Evolutionary conservation across 2,329 filamentous ascomycete species (phyloP).

Genomic region (Scedosporium aurantiacum): DNA sequence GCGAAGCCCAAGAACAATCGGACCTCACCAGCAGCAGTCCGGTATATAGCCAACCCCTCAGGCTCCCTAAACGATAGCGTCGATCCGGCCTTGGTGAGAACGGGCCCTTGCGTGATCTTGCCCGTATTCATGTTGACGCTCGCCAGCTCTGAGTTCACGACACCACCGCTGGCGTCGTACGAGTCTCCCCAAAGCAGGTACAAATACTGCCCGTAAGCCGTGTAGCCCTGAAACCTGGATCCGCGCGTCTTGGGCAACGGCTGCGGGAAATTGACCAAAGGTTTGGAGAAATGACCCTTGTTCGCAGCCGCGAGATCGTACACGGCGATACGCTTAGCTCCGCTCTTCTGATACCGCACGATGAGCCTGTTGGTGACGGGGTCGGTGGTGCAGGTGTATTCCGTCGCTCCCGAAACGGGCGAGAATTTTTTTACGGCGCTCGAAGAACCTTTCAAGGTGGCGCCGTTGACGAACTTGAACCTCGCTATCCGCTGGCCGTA

Average conservation of each 20-base stretch:
- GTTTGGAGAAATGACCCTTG: constrained; percentile 1
- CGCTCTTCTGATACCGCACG: constrained; percentile 3
- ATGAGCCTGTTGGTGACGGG: constrained; percentile 3
- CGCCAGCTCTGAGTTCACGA: constrained; percentile 6
- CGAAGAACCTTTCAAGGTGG: background rate
- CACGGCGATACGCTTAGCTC: constrained; percentile 5
- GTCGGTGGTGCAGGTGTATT: constrained; percentile 5
- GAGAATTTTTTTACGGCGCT: constrained; percentile 3
- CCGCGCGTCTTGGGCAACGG: background rate
- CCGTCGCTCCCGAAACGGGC: constrained; percentile 2
- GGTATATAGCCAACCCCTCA: constrained; percentile 8
- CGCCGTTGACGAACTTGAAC: constrained; percentile 8
- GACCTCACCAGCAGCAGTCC: constrained; percentile 4
- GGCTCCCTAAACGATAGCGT: constrained; percentile 5
- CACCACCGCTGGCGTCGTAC: constrained; percentile 5
- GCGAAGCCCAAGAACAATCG: constrained; percentile 9
- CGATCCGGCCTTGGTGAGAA: constrained; percentile 6
- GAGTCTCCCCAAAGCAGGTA: constrained; percentile 8
- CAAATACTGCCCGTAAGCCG: constrained; percentile 7
- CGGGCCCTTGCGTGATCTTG: constrained; percentile 6
- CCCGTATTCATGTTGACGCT: constrained; percentile 9
- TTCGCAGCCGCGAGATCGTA: constrained; percentile 1
- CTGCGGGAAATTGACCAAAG: background rate
- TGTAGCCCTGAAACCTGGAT: constrained; percentile 7
- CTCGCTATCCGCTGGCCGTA: constrained; percentile 5